Percentiles rank a stretch among this genome's conserved stretches.
Evolutionary conservation across 805 yeast genomes (phyloP).

Genomic region (Kluyveromyces lactis): DNA sequence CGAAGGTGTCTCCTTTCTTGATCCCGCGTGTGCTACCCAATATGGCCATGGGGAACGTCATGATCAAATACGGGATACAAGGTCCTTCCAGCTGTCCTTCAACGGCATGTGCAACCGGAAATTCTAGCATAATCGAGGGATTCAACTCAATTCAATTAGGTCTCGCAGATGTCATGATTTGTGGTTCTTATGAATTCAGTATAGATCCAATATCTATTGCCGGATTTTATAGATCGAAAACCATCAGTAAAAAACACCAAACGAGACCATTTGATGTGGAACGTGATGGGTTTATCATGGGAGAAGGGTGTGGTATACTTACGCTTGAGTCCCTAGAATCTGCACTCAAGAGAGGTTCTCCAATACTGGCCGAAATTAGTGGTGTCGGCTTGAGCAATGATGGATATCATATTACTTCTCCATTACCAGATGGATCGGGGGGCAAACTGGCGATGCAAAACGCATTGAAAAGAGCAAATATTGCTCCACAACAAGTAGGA

Average conservation of each 20-base stretch:
- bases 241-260: conserved; percentile 58
- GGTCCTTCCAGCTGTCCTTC: conserved; percentile 88
- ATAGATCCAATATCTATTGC: conserved; percentile 81
- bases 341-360: conserved; percentile 56
- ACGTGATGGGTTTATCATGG: conserved; percentile 81
- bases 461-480: conserved; percentile 51
- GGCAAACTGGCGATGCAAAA: conserved; percentile 74
- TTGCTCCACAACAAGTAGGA: conserved; percentile 44
- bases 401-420: conserved; percentile 90
- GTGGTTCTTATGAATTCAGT: conserved; percentile 90
- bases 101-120: conserved; percentile 97
- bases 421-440: conserved; percentile 73
- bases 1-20: conserved; percentile 72
- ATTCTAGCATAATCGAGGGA: conserved; percentile 91
- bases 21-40: conserved; percentile 77
- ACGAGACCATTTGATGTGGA: conserved; percentile 80
- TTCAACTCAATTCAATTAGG: conserved; percentile 69
- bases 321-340: conserved; percentile 71
- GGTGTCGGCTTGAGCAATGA: conserved; percentile 94
- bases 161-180: conserved; percentile 78
- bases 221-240: conserved; percentile 85
- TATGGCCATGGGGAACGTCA: conserved; percentile 91
- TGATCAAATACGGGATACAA: conserved; percentile 63
- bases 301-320: conserved; percentile 87
- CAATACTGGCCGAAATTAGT: conserved; percentile 68